Evolutionary conservation across 495 filamentous ascomycete genomes (phyloP), one percentile per base, ranked within the genome.

Genomic region (Jackrogersella minutella): DNA sequence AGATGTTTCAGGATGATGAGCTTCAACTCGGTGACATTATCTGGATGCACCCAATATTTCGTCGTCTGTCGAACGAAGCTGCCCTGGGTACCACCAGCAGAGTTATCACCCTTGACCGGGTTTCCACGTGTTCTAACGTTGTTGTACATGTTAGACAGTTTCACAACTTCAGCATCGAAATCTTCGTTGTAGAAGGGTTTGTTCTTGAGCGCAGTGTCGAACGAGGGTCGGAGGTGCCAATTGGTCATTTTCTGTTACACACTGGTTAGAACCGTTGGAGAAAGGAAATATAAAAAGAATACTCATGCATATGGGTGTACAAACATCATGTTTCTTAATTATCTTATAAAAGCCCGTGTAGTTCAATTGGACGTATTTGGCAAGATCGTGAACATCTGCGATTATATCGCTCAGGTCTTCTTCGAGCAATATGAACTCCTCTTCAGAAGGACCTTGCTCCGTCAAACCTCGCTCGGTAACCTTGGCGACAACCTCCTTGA

Each of bases 321-420:
- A 54, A 79, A 95, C 92, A 83, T 99, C 95, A 77, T 99, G 95
- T 81, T 99, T 99, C 82, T 99, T 99, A 75, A 99, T 97, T 70
- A 99, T 99, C 82, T 99, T 99, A 82, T 97, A 96, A 73, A 99
- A 99, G 0, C 96, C 95, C 0, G 94, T 97, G 72, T 99, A 99
- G 77, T 99, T 99, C 74, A 99, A 79, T 78, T 97, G 93, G 4
- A 95, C 96, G 70, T 97, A 99, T 78, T 98, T 98, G 71, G 96
- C 96, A 70, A 99, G 81, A 76, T 99, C 95, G 73, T 99, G 95
- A 9, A 99, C 96, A 74, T 99, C 95, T 53, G 96, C 96, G 75
- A 98, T 99, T 71, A 98, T 94, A 74, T 99, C 95, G 77, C 92
- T 96, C 74, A 99, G 76, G 66, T 96, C 92, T 77, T 97, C 91